A percentile compares a stretch with the other conserved stretches of the same genome.
Evolutionary conservation across 2,329 filamentous ascomycete species (phyloP).

Genomic region (Ophiocordyceps sinensis): DNA sequence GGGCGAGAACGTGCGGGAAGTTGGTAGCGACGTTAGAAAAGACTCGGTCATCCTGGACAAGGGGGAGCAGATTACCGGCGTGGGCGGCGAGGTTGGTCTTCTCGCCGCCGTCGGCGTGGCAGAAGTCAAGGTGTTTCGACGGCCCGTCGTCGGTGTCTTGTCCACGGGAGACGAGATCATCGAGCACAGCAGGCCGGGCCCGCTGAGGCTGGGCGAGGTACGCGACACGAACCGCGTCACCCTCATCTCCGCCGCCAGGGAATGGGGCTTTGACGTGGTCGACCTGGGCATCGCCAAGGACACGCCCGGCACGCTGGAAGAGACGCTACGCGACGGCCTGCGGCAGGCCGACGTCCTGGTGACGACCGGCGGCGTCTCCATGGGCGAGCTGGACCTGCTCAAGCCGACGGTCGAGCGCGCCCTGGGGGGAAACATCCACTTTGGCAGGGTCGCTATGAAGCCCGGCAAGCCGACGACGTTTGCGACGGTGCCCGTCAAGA

Average conservation of each 20-base stretch:
- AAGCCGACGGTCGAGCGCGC: constrained; percentile 90
- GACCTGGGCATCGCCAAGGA: constrained; percentile 81
- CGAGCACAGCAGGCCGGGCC: constrained; percentile 47
- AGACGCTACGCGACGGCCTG: constrained; percentile 60
- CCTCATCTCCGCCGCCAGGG: constrained; percentile 60
- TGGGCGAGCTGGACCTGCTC: constrained; percentile 93
- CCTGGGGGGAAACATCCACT: constrained; percentile 86
- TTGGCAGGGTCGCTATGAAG: constrained; percentile 94
- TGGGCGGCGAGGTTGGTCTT: constrained; percentile 83
- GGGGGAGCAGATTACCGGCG: constrained; percentile 70
- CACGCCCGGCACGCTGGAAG: constrained; percentile 58
- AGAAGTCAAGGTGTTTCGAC: constrained; percentile 57
- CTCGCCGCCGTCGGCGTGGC: constrained; percentile 70
- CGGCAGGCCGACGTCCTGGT: constrained; percentile 67
- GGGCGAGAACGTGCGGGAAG: constrained; percentile 80
- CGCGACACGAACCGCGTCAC: constrained; percentile 87
- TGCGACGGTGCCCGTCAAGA: constrained; percentile 63
- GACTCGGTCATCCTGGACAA: constrained; percentile 57
- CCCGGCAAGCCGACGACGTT: constrained; percentile 97
- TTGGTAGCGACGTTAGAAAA: constrained; percentile 71
- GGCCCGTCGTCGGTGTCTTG: constrained; percentile 69
- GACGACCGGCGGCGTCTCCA: constrained; percentile 88
- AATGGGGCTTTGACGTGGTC: constrained; percentile 63
- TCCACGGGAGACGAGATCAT: constrained; percentile 95
- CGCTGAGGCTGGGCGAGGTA: constrained; percentile 66